Percentiles rank a stretch among this genome's conserved stretches.
Conservation (phyloP, 345 rosid species). For the Orychophragmus violaceus region DNA sequence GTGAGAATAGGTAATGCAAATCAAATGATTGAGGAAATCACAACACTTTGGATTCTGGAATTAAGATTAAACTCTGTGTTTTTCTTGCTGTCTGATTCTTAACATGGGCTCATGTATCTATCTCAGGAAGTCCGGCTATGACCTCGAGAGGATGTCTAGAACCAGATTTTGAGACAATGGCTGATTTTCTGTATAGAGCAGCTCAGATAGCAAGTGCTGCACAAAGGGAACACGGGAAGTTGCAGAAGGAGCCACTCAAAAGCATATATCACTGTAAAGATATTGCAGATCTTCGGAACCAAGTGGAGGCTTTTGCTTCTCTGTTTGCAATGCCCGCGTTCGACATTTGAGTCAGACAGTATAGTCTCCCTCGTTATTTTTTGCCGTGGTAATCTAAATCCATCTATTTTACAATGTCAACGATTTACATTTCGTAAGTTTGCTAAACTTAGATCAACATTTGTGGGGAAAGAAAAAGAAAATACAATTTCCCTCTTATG, state of each 20-base stretch:
- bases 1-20: conserved; percentile 75
- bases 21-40: not conserved
- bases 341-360: conserved; percentile 49
- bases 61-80: not conserved
- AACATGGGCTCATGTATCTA: not conserved
- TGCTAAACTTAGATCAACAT: conserved; percentile 13
- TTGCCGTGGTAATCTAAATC: conserved; percentile 18
- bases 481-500: not conserved
- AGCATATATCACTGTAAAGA: conserved; percentile 58
- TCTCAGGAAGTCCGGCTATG: conserved; percentile 89
- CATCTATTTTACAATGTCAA: not conserved
- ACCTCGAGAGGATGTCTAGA: conserved; percentile 91
- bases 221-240: conserved; percentile 60
- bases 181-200: conserved; percentile 68
- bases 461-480: not conserved
- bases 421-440: not conserved
- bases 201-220: conserved; percentile 59
- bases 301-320: conserved; percentile 66
- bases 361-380: too few species aligned
- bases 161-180: conserved; percentile 75
- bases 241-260: conserved; percentile 46
- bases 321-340: conserved; percentile 89
- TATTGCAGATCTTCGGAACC: conserved; percentile 51
- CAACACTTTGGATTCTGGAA: not conserved
- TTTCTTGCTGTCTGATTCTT: not conserved